Evolutionary conservation across 345 rosid genomes (phyloP).

Genomic region (Syzygium aromaticum): DNA sequence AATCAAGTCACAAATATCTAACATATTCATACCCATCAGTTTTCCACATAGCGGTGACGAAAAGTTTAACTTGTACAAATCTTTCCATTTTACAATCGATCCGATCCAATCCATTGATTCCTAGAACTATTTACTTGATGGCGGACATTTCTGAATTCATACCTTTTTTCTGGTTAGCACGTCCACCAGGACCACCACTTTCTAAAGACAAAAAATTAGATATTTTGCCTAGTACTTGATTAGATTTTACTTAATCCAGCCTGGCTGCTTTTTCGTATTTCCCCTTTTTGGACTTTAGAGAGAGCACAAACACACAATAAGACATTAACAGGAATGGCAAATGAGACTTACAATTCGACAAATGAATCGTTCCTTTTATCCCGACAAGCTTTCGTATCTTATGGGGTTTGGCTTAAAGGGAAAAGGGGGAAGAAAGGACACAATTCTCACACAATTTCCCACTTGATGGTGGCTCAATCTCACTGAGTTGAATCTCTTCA

Average conservation of each 20-base stretch:
- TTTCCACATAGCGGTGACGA: background rate
- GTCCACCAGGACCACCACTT: background rate
- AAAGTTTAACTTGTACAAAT: background rate
- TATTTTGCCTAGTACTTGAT: background rate
- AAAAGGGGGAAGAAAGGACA: background rate
- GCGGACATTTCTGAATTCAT: background rate
- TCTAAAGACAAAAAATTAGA: background rate
- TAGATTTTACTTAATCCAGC: background rate
- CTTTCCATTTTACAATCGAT: background rate
- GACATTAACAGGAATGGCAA: background rate
- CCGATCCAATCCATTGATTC: background rate
- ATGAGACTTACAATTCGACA: background rate
- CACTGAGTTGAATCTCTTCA: background rate
- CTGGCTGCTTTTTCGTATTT: background rate
- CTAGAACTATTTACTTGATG: background rate
- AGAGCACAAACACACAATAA: background rate
- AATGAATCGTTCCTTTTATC: background rate
- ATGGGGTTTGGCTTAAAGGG: background rate
- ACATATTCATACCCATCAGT: background rate
- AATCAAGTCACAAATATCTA: rapidly evolving
- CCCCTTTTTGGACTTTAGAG: background rate
- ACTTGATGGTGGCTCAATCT: background rate
- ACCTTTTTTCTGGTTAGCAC: background rate
- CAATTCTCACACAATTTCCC: background rate
- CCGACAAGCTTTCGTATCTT: background rate